phyloP scores from a whole-genome alignment of 2,329 filamentous ascomycete species.

The Aspergillus neoniger region DNA sequence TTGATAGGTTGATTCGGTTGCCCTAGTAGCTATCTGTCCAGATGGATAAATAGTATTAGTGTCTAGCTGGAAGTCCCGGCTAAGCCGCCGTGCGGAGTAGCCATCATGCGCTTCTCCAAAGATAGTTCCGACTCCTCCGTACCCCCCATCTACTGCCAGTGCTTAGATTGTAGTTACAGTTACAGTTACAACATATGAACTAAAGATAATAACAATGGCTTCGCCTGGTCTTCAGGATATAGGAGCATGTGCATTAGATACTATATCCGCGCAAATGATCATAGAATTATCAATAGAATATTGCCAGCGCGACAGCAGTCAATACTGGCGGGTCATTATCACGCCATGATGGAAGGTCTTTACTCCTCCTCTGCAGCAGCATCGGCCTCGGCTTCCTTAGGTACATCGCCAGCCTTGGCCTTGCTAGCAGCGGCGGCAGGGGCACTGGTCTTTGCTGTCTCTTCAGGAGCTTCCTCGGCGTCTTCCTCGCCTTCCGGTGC shows the following conservation, averaged over 20 bases:
- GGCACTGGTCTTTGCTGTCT: conserved; percentile 36
- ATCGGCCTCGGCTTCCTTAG: conserved; percentile 39
- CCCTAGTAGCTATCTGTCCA: neutral
- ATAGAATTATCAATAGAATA: neutral
- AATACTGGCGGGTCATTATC: neutral
- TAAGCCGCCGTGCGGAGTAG: no score
- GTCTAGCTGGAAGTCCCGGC: no score
- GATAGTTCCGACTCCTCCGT: no score
- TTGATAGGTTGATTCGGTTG: neutral
- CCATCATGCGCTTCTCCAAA: no score
- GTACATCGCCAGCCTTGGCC: conserved; percentile 33
- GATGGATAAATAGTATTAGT: no score
- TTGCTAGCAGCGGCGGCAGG: conserved; percentile 37
- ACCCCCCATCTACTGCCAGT: neutral
- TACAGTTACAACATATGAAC: no score
- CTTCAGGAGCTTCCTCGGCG: conserved; percentile 28
- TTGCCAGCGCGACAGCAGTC: neutral
- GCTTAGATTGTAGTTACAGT: neutral
- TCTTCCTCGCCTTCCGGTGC: conserved; percentile 21
- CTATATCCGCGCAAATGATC: neutral
- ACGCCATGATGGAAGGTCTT: neutral
- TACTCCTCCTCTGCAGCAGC: conserved; percentile 29
- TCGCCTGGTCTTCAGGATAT: neutral
- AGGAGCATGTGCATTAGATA: neutral
- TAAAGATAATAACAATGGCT: neutral